Percentiles rank a stretch among this genome's conserved stretches.
Conservation (phyloP, 164 flowering plant species). For the Vitis vinifera region ASM3070453v1 NC_081812.1:1230001-1230500, state of each 20-base stretch:
- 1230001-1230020: too few species aligned
- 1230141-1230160: conserved; percentile 57
- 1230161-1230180: conserved; percentile 62
- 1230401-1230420: neutral
- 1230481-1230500: too few species aligned
- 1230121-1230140: conserved; percentile 55
- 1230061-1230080: neutral
- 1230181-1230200: conserved; percentile 56
- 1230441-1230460: neutral
- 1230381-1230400: conserved; percentile 26
- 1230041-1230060: neutral
- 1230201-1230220: conserved; percentile 56
- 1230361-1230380: conserved; percentile 61
- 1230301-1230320: neutral
- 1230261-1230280: neutral
- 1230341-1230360: conserved; percentile 76
- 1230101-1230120: conserved; percentile 41
- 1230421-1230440: neutral
- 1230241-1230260: conserved; percentile 31
- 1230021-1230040: neutral
- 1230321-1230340: conserved; percentile 17
- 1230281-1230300: neutral
- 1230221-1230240: conserved; percentile 81
- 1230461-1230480: too few species aligned
- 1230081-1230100: conserved; percentile 26